Conservation (phyloP, 169 alveolate species). For the Babesia ovata region DNA sequence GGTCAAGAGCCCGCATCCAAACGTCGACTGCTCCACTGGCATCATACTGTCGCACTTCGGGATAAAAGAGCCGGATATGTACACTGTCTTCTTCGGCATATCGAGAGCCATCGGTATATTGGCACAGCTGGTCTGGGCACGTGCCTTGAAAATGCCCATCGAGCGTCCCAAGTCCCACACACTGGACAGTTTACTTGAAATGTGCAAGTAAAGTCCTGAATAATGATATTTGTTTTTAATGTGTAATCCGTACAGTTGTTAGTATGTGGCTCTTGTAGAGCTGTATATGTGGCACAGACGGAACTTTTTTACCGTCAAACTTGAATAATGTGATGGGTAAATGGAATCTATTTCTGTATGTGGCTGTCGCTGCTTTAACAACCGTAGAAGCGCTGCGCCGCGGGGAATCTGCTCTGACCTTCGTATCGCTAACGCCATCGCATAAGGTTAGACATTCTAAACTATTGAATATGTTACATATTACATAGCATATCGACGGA, state of each 20-base stretch:
- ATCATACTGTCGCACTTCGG: conserved; percentile 89
- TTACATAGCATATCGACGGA: not conserved
- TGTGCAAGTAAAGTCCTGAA: conserved; percentile 19
- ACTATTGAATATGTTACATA: not conserved
- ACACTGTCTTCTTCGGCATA: conserved; percentile 93
- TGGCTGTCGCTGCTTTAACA: not conserved
- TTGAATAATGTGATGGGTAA: not conserved
- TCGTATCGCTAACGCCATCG: not conserved
- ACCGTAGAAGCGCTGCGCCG: conserved; percentile 1
- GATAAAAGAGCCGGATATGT: conserved; percentile 86
- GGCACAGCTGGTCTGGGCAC: conserved; percentile 79
- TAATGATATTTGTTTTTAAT: not conserved
- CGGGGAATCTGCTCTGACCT: conserved; percentile 3
- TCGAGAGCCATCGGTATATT: conserved; percentile 92
- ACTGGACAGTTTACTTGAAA: conserved; percentile 32
- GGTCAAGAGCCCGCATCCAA: conserved; percentile 95
- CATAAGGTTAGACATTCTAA: not conserved
- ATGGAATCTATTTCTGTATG: not conserved
- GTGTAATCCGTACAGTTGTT: not conserved
- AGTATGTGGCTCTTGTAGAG: not conserved
- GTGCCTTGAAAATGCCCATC: conserved; percentile 67
- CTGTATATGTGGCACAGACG: not conserved
- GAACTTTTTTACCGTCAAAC: not conserved
- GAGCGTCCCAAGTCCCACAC: conserved; percentile 70
- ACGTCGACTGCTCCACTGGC: conserved; percentile 96